Evolutionary conservation across 495 filamentous ascomycete species (phyloP).

Genomic region (Lepidopterella palustris): DNA sequence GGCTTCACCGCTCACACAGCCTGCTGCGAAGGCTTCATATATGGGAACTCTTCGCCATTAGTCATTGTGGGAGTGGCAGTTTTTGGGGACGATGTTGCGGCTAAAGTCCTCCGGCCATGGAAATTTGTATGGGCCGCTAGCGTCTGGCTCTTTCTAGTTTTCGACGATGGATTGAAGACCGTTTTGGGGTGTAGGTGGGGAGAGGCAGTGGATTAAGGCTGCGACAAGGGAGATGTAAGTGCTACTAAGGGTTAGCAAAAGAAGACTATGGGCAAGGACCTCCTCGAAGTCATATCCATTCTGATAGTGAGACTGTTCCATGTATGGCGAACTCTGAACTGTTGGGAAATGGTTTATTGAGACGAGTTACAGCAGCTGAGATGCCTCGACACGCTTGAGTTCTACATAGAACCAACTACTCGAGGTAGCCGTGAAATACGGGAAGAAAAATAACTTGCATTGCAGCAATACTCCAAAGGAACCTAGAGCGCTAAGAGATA

Average conservation of each 20-base stretch:
- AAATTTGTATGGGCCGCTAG: slow-evolving; percentile 9
- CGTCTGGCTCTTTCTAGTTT: slow-evolving; percentile 18
- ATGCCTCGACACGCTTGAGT: no score
- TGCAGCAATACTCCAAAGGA: slow-evolving; percentile 12
- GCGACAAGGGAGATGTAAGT: slow-evolving; percentile 16
- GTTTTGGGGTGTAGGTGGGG: slow-evolving; percentile 7
- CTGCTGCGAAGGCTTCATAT: slow-evolving; percentile 18
- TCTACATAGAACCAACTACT: no score
- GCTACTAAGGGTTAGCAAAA: slow-evolving; percentile 1
- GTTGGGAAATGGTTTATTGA: no score
- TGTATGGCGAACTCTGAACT: no score
- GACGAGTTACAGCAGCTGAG: no score
- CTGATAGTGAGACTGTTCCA: background rate
- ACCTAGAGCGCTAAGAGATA: background rate
- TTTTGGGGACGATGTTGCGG: slow-evolving; percentile 18
- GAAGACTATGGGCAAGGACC: no score
- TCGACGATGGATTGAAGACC: slow-evolving; percentile 19
- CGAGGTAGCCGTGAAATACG: background rate
- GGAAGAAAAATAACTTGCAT: slow-evolving; percentile 4
- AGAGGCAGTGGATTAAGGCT: slow-evolving; percentile 8
- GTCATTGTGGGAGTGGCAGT: slow-evolving; percentile 25
- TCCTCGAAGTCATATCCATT: background rate
- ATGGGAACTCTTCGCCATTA: slow-evolving; percentile 20
- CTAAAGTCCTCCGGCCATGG: slow-evolving; percentile 22
- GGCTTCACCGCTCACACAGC: slow-evolving; percentile 22